Percentiles rank a stretch among this genome's conserved stretches.
Conservation (phyloP, 164 flowering plant species). For the Stephania yunnanensis region DNA sequence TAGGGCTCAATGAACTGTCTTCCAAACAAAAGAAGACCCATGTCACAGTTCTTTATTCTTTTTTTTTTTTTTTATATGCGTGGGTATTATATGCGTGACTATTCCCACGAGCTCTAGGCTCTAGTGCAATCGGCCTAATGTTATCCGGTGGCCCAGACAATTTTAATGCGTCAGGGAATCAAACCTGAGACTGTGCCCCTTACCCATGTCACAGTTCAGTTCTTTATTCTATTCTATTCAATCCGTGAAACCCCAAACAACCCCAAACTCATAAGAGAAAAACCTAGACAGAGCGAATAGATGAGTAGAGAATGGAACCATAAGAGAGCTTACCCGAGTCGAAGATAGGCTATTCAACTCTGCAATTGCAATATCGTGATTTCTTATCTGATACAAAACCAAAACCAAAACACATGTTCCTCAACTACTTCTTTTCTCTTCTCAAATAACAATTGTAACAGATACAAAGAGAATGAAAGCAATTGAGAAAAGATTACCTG, state of each 20-base stretch:
- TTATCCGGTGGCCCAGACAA: no score
- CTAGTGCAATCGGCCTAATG: no score
- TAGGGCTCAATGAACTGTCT: no score
- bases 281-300: neutral
- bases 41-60: no score
- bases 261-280: no score
- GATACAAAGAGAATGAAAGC: neutral
- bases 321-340: neutral
- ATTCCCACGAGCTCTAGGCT: no score
- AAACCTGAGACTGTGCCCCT: no score
- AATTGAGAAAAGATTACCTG: neutral
- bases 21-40: no score
- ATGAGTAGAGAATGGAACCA: neutral
- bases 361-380: neutral
- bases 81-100: no score
- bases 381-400: constrained; percentile 1
- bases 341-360: constrained; percentile 2
- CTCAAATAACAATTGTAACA: neutral
- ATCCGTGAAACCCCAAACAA: neutral
- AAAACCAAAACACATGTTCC: neutral
- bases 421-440: neutral
- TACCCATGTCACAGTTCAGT: no score
- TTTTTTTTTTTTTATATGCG: no score
- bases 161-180: no score
- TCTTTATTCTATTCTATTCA: neutral